Evolutionary conservation across 305 asterid genomes (phyloP).

Genomic region (Fraxinus nigra): DNA sequence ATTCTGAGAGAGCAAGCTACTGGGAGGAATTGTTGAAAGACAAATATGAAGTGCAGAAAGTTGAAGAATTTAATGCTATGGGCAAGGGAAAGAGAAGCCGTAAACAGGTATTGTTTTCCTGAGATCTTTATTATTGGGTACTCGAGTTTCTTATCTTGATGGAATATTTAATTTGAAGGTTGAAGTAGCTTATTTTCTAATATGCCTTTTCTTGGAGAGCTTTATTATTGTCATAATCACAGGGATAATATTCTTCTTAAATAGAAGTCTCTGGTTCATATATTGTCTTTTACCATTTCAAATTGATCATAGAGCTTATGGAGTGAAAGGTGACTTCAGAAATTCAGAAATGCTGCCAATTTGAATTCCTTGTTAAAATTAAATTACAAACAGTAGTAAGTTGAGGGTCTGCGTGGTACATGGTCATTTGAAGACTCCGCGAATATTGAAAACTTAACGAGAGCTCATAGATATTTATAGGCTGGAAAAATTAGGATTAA

Average conservation of each 20-base stretch:
- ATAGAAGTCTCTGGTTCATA: not conserved
- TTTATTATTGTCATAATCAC: not conserved
- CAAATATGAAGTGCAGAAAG: slow-evolving; percentile 75
- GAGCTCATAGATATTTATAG: not conserved
- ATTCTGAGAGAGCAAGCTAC: slow-evolving; percentile 61
- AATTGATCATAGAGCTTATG: not conserved
- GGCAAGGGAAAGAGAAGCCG: slow-evolving; percentile 98
- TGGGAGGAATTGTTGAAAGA: slow-evolving; percentile 93
- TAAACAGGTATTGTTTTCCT: slow-evolving; percentile 59
- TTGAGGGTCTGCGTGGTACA: not conserved
- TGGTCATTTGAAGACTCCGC: not conserved
- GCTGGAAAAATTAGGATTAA: not conserved
- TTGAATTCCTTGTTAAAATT: not conserved
- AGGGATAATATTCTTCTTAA: not conserved
- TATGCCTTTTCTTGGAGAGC: not conserved
- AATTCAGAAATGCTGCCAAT: slow-evolving; percentile 1
- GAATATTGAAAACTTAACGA: not conserved
- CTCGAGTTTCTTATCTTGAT: slow-evolving; percentile 13
- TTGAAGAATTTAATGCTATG: slow-evolving; percentile 84
- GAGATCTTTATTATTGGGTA: slow-evolving; percentile 6
- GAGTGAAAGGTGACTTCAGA: not conserved
- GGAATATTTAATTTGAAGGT: not conserved
- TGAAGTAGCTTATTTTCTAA: not conserved
- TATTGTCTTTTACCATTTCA: not conserved
- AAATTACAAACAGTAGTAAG: not conserved